phyloP scores from a whole-genome alignment of 805 yeast species.

The Saccharomycopsis sp. region DNA sequence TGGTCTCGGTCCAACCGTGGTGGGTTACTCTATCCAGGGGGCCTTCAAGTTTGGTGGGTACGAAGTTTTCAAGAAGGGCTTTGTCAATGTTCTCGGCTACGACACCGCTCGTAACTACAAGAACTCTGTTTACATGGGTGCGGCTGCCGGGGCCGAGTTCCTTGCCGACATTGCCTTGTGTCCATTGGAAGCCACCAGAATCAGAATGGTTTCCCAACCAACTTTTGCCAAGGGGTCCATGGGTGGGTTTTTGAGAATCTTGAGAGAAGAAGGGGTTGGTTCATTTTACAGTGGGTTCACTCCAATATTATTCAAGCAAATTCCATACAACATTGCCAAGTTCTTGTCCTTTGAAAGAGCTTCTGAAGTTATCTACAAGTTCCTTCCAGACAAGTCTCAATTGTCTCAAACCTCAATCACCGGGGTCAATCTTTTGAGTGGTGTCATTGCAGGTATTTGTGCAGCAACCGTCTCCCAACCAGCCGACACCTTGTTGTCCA shows the following conservation, averaged over 20 bases:
- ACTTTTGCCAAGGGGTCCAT: slow-evolving; percentile 60
- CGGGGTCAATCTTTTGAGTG: slow-evolving; percentile 90
- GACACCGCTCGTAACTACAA: slow-evolving; percentile 52
- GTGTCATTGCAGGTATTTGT: slow-evolving; percentile 94
- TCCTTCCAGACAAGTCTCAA: slow-evolving; percentile 60
- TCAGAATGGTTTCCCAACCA: slow-evolving; percentile 83
- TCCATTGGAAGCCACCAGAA: slow-evolving; percentile 94
- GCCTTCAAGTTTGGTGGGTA: slow-evolving; percentile 96
- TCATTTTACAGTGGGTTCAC: slow-evolving; percentile 82
- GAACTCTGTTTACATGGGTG: slow-evolving; percentile 67
- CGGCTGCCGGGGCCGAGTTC: slow-evolving; percentile 92
- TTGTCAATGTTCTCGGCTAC: slow-evolving; percentile 58
- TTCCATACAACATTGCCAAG: slow-evolving; percentile 98
- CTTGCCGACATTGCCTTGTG: slow-evolving; percentile 84
- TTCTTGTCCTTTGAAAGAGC: slow-evolving; percentile 91
- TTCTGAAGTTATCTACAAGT: slow-evolving; percentile 68
- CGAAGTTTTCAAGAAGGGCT: slow-evolving; percentile 79
- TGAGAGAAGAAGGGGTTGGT: slow-evolving; percentile 57
- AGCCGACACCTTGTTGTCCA: slow-evolving; percentile 97
- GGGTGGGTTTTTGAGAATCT: slow-evolving; percentile 60
- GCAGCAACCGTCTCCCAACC: slow-evolving; percentile 97
- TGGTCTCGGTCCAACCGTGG: slow-evolving; percentile 85
- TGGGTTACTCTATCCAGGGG: slow-evolving; percentile 94
- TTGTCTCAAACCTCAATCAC: slow-evolving; percentile 75
- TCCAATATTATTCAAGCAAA: slow-evolving; percentile 93